Base-by-base conservation (phyloP, 345 rosid genomes). In the Crucihimalaya himalaica region DNA sequence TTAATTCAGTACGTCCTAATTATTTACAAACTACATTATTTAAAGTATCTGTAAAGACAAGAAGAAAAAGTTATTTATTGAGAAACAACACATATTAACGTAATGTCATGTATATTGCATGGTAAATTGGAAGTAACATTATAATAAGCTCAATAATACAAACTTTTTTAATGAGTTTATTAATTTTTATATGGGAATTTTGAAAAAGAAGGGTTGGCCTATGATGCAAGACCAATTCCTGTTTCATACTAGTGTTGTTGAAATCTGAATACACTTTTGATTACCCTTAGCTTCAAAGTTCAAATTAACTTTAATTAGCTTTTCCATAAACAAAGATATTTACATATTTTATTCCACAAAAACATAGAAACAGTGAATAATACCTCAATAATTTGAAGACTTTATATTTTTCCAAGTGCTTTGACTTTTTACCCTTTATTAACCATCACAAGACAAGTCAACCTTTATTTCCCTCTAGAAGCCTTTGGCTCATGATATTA, bases 391-490 rank as follows among this genome's bases (percentile, higher is more conserved):
- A 45, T 77, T 58, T 52, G 76, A 77, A 64, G 76, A 77, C 72
- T 77, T 70, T 71, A 45, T 39, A 3, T 65, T 37, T 50, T 66
- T 66, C 72, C 59, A 53, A 77, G 77, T 67, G 81, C 76, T 72
- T 83, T 81, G 86, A 83, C 83, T 79, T 74, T 66, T 42, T 46
- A 57, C 25, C 43, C 31, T 51, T 51, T 15, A 66, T 19, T 18
- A 54, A 42, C 68, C 66, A 67, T 75, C 62, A 31, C n/a, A 21
- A 34, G 82, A 67, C 82, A 76, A 79, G 84, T 85, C 86, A 74
- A 65, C 66, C 66, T 53, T 46, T 52, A 6, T 25, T 71, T 70
- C n/a, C 76, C 39, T 75, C 81, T 76, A 68, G 79, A 73, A 67
- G 71, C 72, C 8, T 50, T 76, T 62, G 65, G 20, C 53, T 63